A percentile compares a stretch with the other conserved stretches of the same genome.
phyloP scores from a whole-genome alignment of 192 early-diverging fungal genomes.

The Neocallimastix lanati region DNA sequence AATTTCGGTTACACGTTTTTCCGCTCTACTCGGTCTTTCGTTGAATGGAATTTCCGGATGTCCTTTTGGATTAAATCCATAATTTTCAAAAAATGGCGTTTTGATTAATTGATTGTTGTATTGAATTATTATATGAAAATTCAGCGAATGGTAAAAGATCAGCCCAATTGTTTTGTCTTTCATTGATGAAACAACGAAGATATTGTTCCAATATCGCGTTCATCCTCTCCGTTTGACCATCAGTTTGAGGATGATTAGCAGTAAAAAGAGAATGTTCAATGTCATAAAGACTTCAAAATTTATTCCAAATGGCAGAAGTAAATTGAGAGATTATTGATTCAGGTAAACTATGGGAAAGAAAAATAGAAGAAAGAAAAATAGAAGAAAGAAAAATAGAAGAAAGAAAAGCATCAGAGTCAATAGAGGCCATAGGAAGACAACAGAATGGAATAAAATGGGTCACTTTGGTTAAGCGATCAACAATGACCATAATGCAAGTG shows the following conservation, averaged over 20 bases:
- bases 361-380: constrained; percentile 1
- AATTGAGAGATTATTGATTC: no score
- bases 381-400: no score
- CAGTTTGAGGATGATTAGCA: constrained; percentile 9
- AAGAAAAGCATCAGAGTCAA: constrained; percentile 1
- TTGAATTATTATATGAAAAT: constrained; percentile 9
- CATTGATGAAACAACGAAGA: constrained; percentile 4
- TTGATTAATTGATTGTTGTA: constrained; percentile 2
- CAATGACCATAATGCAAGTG: no score
- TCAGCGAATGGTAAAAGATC: constrained; percentile 10
- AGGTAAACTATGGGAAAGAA: no score
- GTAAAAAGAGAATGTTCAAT: not conserved
- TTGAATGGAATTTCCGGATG: no score
- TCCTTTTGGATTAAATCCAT: no score
- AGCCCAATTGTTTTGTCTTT: constrained; percentile 18
- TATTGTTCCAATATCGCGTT: constrained; percentile 12
- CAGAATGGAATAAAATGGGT: not conserved
- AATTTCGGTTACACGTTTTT: no score
- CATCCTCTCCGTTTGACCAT: constrained; percentile 15
- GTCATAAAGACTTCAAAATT: no score
- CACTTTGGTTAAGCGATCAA: constrained; percentile 8
- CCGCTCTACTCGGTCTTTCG: no score
- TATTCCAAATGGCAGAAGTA: no score
- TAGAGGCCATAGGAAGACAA: not conserved
- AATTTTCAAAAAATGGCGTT: not conserved